A percentile compares a stretch with the other conserved stretches of the same genome.
Evolutionary conservation across 2,329 filamentous ascomycete species (phyloP).

Genomic region (Colletotrichum sp.): DNA sequence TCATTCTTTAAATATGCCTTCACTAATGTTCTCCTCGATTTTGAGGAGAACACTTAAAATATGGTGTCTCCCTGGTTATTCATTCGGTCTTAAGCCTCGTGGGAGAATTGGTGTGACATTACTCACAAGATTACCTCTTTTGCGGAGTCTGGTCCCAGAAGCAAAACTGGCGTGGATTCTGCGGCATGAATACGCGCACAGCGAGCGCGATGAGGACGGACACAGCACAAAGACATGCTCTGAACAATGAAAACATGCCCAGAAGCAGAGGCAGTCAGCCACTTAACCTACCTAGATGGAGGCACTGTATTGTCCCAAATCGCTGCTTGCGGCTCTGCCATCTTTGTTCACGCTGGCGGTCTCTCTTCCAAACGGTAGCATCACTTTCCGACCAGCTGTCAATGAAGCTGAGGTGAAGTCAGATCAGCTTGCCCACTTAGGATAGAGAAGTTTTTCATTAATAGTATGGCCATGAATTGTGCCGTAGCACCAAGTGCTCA

Average conservation of each 20-base stretch:
- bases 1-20: not conserved
- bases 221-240: not conserved
- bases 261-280: not conserved
- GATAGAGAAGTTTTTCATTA: not conserved
- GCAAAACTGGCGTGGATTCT: not conserved
- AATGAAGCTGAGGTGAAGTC: not conserved
- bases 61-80: not conserved
- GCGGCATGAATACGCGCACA: not conserved
- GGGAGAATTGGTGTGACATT: not conserved
- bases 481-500: not conserved
- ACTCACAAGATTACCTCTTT: not conserved
- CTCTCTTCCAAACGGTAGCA: not conserved
- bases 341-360: not conserved
- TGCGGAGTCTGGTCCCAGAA: not conserved
- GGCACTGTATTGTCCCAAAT: not conserved
- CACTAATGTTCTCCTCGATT: not conserved
- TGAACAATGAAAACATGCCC: not conserved
- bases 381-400: not conserved
- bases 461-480: not conserved
- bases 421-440: not conserved
- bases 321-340: not conserved
- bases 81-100: not conserved
- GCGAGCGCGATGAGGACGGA: not conserved
- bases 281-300: not conserved
- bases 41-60: not conserved